Evolutionary conservation across 1,284 basidiomycete genomes (phyloP).

Genomic region (Peniophora sp.): DNA sequence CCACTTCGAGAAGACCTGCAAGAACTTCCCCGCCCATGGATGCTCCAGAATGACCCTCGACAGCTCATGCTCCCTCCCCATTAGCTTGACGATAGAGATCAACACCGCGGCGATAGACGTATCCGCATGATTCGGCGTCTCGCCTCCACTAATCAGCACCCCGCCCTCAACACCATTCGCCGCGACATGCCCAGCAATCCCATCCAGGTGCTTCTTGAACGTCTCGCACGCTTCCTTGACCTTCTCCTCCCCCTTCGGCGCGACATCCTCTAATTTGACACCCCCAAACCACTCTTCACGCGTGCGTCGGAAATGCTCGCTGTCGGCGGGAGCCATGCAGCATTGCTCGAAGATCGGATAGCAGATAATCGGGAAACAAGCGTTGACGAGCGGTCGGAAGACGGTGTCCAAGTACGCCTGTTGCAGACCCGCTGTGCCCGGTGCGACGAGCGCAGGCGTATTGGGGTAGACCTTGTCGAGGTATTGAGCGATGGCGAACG

Average conservation of each 20-base stretch:
- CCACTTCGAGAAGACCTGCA: background rate
- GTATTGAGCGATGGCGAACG: constrained; percentile 17
- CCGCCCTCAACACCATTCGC: background rate
- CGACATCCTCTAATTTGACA: background rate
- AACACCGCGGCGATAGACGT: background rate
- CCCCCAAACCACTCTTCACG: background rate
- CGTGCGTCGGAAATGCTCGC: background rate
- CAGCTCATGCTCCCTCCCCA: background rate
- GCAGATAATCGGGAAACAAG: too few species aligned
- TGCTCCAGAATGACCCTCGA: background rate
- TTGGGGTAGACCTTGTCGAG: constrained; percentile 19
- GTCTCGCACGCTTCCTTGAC: background rate
- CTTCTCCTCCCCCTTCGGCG: background rate
- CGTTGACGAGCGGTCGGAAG: too few species aligned
- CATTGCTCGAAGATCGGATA: too few species aligned
- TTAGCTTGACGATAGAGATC: background rate
- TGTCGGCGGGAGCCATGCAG: too few species aligned
- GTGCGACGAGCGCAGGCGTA: constrained; percentile 11
- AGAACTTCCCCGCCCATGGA: background rate
- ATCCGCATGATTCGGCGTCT: background rate
- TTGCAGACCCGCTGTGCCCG: constrained; percentile 8
- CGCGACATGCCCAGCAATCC: background rate
- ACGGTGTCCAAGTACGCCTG: too few species aligned
- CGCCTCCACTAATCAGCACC: background rate
- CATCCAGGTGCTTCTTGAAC: background rate